Evolutionary conservation across 768 basidiomycete species (phyloP).

Genomic region (Russula foetens): DNA sequence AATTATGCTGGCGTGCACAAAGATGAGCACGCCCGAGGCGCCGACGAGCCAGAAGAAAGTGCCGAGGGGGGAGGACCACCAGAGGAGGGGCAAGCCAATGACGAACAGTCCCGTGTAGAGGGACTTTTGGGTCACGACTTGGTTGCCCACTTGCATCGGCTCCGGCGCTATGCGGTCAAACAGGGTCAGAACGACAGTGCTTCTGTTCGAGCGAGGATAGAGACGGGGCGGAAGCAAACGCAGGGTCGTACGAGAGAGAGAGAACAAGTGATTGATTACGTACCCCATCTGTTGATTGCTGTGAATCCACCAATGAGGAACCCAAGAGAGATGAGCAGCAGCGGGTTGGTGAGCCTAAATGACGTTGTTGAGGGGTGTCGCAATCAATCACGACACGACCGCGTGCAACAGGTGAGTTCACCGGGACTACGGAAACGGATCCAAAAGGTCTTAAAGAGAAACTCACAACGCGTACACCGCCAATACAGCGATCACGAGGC

Average conservation of each 20-base stretch:
- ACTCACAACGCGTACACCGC: slow-evolving; percentile 83
- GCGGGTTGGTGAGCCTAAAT: slow-evolving; percentile 70
- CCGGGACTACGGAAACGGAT: neutral
- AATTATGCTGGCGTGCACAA: slow-evolving; percentile 79
- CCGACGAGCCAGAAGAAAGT: slow-evolving; percentile 96
- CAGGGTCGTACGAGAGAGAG: neutral
- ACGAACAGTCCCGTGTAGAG: slow-evolving; percentile 86
- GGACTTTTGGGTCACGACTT: slow-evolving; percentile 80
- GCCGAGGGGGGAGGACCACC: slow-evolving; percentile 63
- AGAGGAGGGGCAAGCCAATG: slow-evolving; percentile 85
- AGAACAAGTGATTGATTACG: slow-evolving; percentile 22
- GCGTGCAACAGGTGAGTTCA: neutral
- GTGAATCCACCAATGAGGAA: slow-evolving; percentile 92
- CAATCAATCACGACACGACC: neutral
- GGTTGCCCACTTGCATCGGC: slow-evolving; percentile 73
- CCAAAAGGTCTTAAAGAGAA: slow-evolving; percentile 18
- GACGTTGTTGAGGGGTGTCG: neutral
- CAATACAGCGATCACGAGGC: slow-evolving; percentile 63
- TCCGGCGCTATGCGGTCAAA: slow-evolving; percentile 55
- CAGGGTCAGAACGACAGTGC: neutral
- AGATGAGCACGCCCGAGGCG: slow-evolving; percentile 73
- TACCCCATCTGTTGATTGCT: slow-evolving; percentile 85
- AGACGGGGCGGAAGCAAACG: neutral
- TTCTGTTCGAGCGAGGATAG: neutral
- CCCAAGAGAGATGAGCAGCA: slow-evolving; percentile 70